Percentiles rank a stretch among this genome's conserved stretches.
These are phyloP conservation scores for Magnolia officinalis DNA, from an alignment of 164 flowering plant species.

Conservation along the genomic window DNA sequence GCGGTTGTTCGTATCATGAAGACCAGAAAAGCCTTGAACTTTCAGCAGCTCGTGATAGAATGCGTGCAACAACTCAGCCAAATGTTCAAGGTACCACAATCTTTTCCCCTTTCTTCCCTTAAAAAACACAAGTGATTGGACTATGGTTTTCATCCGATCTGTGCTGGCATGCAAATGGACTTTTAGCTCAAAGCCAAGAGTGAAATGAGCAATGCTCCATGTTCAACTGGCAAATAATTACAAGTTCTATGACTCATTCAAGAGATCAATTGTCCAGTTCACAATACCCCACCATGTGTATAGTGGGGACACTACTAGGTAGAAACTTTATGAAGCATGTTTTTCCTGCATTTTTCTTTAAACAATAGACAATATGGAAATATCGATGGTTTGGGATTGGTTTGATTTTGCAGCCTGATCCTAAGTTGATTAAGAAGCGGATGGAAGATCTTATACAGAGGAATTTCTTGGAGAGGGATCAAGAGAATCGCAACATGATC, in stretches of 20 bases:
- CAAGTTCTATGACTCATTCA: not conserved
- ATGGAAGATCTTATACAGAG: conserved; percentile 64
- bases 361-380: not conserved
- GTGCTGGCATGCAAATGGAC: not conserved
- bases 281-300: no score
- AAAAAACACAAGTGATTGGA: not conserved
- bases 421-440: conserved; percentile 64
- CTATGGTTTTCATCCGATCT: not conserved
- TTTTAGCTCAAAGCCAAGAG: not conserved
- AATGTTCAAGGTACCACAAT: conserved; percentile 52
- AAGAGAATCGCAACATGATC: conserved; percentile 42
- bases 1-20: conserved; percentile 81
- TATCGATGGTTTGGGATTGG: not conserved
- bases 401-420: conserved; percentile 50
- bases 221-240: no score
- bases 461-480: conserved; percentile 71
- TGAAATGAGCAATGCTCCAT: no score
- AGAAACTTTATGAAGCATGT: no score
- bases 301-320: no score
- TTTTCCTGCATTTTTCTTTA: not conserved
- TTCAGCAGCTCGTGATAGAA: conserved; percentile 67
- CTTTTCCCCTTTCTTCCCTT: not conserved
- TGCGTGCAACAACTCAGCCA: conserved; percentile 73
- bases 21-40: conserved; percentile 65
- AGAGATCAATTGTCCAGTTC: not conserved